Conservation (phyloP, 208 protist genomes). For the Crithidia bombi region DNA sequence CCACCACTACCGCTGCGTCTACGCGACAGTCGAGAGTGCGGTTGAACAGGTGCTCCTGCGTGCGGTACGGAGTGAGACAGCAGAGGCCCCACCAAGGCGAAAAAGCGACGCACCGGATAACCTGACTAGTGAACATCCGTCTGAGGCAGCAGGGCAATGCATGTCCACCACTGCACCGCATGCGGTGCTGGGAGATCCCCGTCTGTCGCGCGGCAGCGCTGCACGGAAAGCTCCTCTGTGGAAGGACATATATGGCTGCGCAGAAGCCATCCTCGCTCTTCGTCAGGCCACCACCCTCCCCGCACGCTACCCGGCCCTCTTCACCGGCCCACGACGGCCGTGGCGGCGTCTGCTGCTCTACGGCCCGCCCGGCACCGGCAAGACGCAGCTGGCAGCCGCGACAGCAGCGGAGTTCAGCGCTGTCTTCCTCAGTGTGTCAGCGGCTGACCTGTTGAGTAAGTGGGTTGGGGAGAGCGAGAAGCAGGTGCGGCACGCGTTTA, state of each 20-base stretch:
- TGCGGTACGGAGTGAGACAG: background rate
- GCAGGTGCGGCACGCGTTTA: slow-evolving; percentile 95
- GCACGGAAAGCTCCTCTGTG: slow-evolving; percentile 3
- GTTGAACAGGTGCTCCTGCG: slow-evolving; percentile 23
- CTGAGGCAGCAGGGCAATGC: no score
- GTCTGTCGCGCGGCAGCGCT: background rate
- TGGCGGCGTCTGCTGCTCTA: slow-evolving; percentile 98
- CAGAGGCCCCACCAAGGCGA: background rate
- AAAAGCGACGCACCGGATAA: background rate
- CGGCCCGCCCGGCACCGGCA: slow-evolving; percentile 97
- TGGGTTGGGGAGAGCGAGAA: slow-evolving; percentile 98
- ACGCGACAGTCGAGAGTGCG: slow-evolving; percentile 15
- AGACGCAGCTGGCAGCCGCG: slow-evolving; percentile 98
- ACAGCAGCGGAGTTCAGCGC: slow-evolving; percentile 95
- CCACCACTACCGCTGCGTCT: slow-evolving; percentile 14
- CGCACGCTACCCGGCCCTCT: slow-evolving; percentile 96
- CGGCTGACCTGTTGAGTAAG: slow-evolving; percentile 95
- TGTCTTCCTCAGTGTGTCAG: slow-evolving; percentile 95
- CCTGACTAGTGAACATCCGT: no score
- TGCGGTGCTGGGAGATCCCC: no score
- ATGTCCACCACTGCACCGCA: no score
- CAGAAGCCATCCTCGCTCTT: slow-evolving; percentile 95
- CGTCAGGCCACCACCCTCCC: slow-evolving; percentile 98
- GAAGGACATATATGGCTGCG: slow-evolving; percentile 93
- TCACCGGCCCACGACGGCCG: slow-evolving; percentile 92